These are phyloP conservation scores for Lactarius indigo DNA, from an alignment of 768 basidiomycete species.

Conservation along the genomic window DNA sequence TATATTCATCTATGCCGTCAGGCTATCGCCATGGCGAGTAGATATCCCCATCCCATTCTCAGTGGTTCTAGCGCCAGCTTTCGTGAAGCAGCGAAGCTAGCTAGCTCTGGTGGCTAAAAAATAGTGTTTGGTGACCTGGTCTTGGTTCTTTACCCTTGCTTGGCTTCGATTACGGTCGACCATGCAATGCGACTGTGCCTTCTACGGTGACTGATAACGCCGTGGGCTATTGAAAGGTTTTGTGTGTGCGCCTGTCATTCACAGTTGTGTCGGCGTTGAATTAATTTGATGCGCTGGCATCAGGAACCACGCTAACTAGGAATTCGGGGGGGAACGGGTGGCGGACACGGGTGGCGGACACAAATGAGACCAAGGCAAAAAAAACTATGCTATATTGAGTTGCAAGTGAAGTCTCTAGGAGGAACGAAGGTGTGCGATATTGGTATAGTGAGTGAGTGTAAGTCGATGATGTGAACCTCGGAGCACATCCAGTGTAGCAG, in stretches of 20 bases:
- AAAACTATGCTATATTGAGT: not conserved
- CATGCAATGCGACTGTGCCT: not conserved
- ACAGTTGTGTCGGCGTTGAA: not conserved
- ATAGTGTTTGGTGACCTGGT: not conserved
- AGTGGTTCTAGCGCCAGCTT: not conserved
- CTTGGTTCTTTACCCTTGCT: not conserved
- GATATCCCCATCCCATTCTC: not conserved
- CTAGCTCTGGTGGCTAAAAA: not conserved
- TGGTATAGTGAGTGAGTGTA: conserved; percentile 9
- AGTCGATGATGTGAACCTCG: not conserved
- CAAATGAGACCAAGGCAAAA: not conserved
- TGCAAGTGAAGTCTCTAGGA: not conserved
- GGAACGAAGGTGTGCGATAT: not conserved
- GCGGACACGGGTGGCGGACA: no score
- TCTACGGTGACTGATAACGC: not conserved
- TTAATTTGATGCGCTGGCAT: not conserved
- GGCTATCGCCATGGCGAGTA: not conserved
- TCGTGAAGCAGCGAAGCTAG: not conserved
- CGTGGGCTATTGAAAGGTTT: not conserved
- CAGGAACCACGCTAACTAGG: not conserved
- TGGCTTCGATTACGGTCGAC: not conserved
- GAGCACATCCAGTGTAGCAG: not conserved
- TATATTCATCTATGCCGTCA: not conserved
- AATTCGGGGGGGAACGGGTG: not conserved
- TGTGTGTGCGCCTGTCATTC: not conserved